These are phyloP conservation scores for Apium graveolens DNA, from an alignment of 129 eudicot genomes.

Conservation along the genomic window DNA sequence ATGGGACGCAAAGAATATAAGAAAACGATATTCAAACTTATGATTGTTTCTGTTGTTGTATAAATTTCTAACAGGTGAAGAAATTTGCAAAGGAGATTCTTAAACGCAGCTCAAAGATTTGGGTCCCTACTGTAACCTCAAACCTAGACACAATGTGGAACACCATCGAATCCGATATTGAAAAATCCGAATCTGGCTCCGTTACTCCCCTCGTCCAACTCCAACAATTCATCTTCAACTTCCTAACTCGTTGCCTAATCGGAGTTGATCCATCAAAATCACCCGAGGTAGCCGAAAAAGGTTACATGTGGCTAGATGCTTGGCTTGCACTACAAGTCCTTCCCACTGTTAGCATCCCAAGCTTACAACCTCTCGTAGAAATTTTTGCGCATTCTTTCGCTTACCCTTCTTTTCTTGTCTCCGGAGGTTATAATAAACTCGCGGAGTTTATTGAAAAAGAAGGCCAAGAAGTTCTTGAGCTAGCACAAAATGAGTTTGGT, in stretches of 20 bases:
- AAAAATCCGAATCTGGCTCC: constrained; percentile 24
- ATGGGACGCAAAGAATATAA: too few species aligned
- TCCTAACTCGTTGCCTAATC: constrained; percentile 31
- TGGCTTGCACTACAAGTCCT: constrained; percentile 50
- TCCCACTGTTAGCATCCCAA: constrained; percentile 26
- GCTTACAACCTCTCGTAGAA: constrained; percentile 41
- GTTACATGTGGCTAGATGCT: constrained; percentile 28
- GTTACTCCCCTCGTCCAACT: constrained; percentile 22
- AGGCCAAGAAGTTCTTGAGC: constrained; percentile 21
- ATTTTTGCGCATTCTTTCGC: constrained; percentile 48
- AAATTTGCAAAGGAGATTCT: constrained; percentile 37
- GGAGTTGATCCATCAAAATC: constrained; percentile 33
- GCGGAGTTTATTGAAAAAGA: constrained; percentile 24
- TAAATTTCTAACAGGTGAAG: constrained; percentile 26
- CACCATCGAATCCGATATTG: constrained; percentile 24
- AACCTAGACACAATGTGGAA: constrained; percentile 48
- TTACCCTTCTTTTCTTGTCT: constrained; percentile 40
- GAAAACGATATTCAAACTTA: neutral
- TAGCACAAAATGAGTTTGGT: constrained; percentile 29
- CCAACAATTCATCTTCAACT: constrained; percentile 41
- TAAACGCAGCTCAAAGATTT: constrained; percentile 38
- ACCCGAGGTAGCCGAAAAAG: constrained; percentile 35
- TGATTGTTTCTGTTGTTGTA: neutral
- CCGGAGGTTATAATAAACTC: constrained; percentile 41
- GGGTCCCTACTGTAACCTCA: constrained; percentile 37